Percentiles rank a stretch among this genome's conserved stretches.
These are phyloP conservation scores for Herpotrichia juniperi DNA, from an alignment of 2,329 filamentous ascomycete species.

Conservation along the genomic window DNA sequence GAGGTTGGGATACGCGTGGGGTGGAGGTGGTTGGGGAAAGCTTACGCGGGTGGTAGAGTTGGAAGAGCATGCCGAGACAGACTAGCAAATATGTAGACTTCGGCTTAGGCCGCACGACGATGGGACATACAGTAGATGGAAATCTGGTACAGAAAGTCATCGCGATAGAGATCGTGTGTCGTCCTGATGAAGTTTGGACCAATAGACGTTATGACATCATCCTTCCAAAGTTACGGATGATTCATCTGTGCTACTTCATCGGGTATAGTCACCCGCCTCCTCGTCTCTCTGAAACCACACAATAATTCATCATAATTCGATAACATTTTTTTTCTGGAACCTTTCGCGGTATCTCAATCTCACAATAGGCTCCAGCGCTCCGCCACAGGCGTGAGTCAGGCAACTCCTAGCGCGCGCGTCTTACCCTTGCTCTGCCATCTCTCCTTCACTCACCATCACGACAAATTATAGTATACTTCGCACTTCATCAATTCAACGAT, in stretches of 20 bases:
- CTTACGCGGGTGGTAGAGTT: background rate
- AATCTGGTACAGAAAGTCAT: no score
- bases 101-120: background rate
- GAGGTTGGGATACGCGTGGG: background rate
- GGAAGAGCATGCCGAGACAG: background rate
- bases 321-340: no score
- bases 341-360: background rate
- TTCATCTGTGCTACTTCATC: no score
- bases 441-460: background rate
- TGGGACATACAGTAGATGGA: no score
- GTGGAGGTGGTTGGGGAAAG: background rate
- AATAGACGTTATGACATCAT: no score
- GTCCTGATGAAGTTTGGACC: no score
- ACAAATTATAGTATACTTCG: background rate
- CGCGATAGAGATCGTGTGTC: no score
- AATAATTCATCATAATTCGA: background rate
- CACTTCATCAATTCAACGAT: background rate
- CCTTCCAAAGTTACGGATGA: no score
- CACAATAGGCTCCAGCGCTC: background rate
- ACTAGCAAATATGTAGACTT: background rate
- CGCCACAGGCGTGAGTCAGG: background rate
- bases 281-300: background rate
- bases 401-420: background rate
- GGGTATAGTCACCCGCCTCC: no score
- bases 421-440: background rate